A percentile compares a stretch with the other conserved stretches of the same genome.
phyloP scores from a whole-genome alignment of 2,329 filamentous ascomycete species.

The Rugonectria rugulosa region DNA sequence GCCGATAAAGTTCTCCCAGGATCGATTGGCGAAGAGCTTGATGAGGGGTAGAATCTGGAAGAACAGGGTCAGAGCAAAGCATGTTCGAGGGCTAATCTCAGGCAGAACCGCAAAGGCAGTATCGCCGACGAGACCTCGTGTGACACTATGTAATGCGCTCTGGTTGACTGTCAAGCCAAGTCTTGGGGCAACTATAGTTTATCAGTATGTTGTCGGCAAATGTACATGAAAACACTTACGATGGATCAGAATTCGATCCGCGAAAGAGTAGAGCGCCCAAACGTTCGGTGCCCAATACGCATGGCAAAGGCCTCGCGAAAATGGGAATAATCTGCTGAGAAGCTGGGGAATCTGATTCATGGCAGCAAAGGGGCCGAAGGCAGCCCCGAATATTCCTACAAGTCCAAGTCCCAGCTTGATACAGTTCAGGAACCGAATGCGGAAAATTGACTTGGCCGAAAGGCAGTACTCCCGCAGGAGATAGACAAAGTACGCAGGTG shows the following conservation, averaged over 20 bases:
- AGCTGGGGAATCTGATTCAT: constrained; percentile 87
- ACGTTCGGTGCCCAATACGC: constrained; percentile 98
- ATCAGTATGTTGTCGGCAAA: constrained; percentile 16
- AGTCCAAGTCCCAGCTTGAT: constrained; percentile 83
- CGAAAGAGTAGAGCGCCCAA: constrained; percentile 96
- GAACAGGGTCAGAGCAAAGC: constrained; percentile 82
- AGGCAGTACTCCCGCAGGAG: constrained; percentile 90
- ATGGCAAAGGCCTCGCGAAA: constrained; percentile 91
- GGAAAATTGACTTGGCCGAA: constrained; percentile 76
- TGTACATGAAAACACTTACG: constrained; percentile 57
- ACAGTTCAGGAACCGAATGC: constrained; percentile 78
- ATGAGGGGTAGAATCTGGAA: constrained; percentile 83
- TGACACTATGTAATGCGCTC: constrained; percentile 85
- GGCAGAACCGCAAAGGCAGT: constrained; percentile 93
- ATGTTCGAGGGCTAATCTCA: constrained; percentile 79
- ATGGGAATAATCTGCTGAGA: constrained; percentile 86
- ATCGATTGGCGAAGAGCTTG: constrained; percentile 82
- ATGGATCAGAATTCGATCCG: constrained; percentile 82
- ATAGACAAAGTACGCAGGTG: constrained; percentile 94
- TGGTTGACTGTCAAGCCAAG: constrained; percentile 76
- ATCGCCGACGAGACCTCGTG: constrained; percentile 90
- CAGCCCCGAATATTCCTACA: constrained; percentile 73
- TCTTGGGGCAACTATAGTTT: constrained; percentile 74
- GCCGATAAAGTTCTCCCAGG: constrained; percentile 89
- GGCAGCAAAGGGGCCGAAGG: constrained; percentile 87